Percentiles rank a stretch among this genome's conserved stretches.
phyloP scores from a whole-genome alignment of 179 eudicot genomes.

The Spergularia azorica region DNA sequence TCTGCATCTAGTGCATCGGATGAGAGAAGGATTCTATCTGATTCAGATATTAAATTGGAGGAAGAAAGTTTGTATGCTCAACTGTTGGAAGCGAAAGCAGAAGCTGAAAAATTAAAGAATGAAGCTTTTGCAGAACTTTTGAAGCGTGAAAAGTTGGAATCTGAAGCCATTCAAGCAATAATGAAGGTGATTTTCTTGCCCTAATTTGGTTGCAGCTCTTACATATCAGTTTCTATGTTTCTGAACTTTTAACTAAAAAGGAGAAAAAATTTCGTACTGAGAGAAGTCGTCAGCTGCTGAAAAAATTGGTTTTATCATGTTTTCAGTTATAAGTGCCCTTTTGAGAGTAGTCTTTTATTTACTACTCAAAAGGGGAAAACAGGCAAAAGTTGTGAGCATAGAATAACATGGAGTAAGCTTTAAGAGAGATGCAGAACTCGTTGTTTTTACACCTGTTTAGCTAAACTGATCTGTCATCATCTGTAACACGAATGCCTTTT shows the following conservation, averaged over 20 bases:
- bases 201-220: background rate
- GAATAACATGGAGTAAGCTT: no score
- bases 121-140: slow-evolving; percentile 45
- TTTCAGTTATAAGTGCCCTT: no score
- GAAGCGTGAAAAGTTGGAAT: slow-evolving; percentile 53
- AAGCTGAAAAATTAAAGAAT: slow-evolving; percentile 44
- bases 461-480: background rate
- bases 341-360: no score
- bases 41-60: slow-evolving; percentile 38
- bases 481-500: background rate
- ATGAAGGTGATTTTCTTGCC: slow-evolving; percentile 44
- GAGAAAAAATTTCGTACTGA: background rate
- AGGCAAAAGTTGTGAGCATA: no score
- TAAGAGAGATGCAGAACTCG: no score
- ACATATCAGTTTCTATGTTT: background rate
- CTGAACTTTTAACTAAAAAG: background rate
- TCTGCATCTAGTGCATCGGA: slow-evolving; percentile 34
- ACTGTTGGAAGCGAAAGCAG: slow-evolving; percentile 47
- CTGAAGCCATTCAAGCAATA: slow-evolving; percentile 53
- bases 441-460: background rate
- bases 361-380: no score
- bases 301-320: background rate
- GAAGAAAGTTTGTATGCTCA: slow-evolving; percentile 41
- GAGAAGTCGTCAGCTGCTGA: background rate
- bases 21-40: slow-evolving; percentile 37